A percentile compares a stretch with the other conserved stretches of the same genome.
Evolutionary conservation across 768 basidiomycete species (phyloP).

Genomic region (Rubroboletus pulcherrimus): DNA sequence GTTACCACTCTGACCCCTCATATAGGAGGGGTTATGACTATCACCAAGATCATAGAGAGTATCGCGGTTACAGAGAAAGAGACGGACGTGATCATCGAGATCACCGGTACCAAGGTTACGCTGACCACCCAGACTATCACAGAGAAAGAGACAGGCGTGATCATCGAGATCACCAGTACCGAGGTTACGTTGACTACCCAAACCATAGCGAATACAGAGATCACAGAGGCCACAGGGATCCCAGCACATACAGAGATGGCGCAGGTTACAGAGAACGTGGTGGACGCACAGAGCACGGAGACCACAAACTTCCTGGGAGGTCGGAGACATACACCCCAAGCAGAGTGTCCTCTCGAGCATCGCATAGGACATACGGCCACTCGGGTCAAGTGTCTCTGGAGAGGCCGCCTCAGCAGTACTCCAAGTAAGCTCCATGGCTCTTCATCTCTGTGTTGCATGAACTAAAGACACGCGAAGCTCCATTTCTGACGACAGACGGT

Average conservation of each 20-base stretch:
- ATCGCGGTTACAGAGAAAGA: conserved; percentile 21
- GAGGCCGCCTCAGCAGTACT: conserved; percentile 12
- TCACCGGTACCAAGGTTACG: conserved; percentile 18
- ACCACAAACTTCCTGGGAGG: conserved; percentile 9
- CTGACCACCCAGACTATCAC: conserved; percentile 16
- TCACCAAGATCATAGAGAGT: conserved; percentile 19
- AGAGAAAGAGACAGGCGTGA: conserved; percentile 14
- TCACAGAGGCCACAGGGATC: conserved; percentile 8
- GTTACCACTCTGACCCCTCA: conserved; percentile 23
- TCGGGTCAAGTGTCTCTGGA: conserved; percentile 16
- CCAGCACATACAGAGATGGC: conserved; percentile 3
- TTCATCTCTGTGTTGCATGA: background rate
- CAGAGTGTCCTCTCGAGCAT: conserved; percentile 25
- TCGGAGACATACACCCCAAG: conserved; percentile 15
- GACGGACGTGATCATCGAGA: conserved; percentile 20
- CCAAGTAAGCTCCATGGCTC: conserved; percentile 15
- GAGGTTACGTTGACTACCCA: conserved; percentile 16
- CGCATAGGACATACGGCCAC: conserved; percentile 26
- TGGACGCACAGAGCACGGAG: conserved; percentile 18
- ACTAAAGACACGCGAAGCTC: conserved; percentile 17
- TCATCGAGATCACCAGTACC: conserved; percentile 20
- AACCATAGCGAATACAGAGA: conserved; percentile 17
- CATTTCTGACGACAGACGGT: conserved; percentile 26
- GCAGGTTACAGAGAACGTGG: conserved; percentile 8
- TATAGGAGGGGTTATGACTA: conserved; percentile 22